Base-by-base conservation (phyloP, 23 red algal genomes). In the Gracilaria vermiculophylla region DNA sequence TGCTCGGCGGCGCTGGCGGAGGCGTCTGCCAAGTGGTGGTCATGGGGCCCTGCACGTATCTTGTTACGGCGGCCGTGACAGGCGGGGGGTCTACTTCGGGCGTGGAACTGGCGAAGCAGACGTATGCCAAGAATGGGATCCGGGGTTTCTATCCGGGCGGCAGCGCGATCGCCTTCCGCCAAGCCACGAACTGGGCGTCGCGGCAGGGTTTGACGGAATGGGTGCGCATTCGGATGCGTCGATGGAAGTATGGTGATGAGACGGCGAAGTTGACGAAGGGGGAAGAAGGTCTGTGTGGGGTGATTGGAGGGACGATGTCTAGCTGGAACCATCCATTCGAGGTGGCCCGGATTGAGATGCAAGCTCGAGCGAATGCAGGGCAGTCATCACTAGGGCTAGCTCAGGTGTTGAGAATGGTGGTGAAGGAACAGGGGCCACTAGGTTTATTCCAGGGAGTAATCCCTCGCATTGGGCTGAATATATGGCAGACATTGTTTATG, bases 311-410 rank as follows among this genome's bases (percentile, higher is more conserved):
- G 13, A 74, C 89, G 29, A 16, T 84, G 23, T 73, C 77, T 29
- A 87, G 81, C 41, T 98, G 96, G 96, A 98, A 98, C 60, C 92
- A 95, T 77, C 96, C 96, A 0, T 91, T 98, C 69, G 96, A 98
- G 70, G 96, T 98, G 9, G 85, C 80, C n/a, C 80, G 96, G 2
- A 92, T 95, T 43, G 96, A 98, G 76, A 92, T 93, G 92, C 96
- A 98, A 55, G 83, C 83, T 28, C 52, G 92, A 27, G 83, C 92
- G 47, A 70, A 81, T 33, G 83, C 92, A 15, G 92, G 92, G 12
- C 47, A 94, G 62, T 62, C 92, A 40, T 17, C 52, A 33, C 11
- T 89, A 31, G 31, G 76, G 12, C 67, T 95, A 76, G 28, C 24
- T 3, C 42, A 67, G 28, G 83, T 95, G 9, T 39, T 87, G 64